Percentiles rank a stretch among this genome's conserved stretches.
phyloP scores from a whole-genome alignment of 345 rosid genomes.

The Dipteronia dyeriana region DNA sequence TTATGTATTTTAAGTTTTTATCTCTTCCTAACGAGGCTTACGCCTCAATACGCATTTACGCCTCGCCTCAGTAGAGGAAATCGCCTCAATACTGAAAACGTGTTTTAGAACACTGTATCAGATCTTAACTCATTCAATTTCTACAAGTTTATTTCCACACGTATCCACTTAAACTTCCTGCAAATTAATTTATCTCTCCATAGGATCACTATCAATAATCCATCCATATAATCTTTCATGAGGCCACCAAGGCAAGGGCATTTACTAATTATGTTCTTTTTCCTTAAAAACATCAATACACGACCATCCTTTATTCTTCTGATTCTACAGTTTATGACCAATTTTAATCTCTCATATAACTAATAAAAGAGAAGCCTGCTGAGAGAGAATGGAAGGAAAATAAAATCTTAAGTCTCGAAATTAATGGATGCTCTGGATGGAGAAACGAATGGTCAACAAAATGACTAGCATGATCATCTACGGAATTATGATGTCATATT shows the following conservation, averaged over 20 bases:
- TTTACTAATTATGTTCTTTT: not conserved
- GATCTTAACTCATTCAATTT: not conserved
- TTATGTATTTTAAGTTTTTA: too few species aligned
- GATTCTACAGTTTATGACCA: slow-evolving; percentile 1
- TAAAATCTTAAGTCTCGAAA: not conserved
- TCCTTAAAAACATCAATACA: not conserved
- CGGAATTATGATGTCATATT: not conserved
- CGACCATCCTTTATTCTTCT: not conserved
- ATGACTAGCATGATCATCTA: not conserved
- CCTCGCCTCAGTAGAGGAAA: too few species aligned
- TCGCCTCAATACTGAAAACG: too few species aligned
- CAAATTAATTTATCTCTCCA: too few species aligned
- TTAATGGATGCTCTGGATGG: not conserved
- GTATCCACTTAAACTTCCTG: not conserved
- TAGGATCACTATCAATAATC: too few species aligned
- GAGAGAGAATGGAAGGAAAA: not conserved
- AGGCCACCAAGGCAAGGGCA: not conserved
- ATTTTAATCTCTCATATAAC: not conserved
- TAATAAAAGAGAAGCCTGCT: not conserved
- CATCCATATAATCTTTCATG: not conserved
- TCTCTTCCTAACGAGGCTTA: too few species aligned
- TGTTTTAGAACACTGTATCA: too few species aligned
- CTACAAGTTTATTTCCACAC: not conserved
- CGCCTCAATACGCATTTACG: too few species aligned
- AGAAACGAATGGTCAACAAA: not conserved